Conservation (phyloP, 1,284 basidiomycete genomes). For the Paramarasmius palmivorus region DNA sequence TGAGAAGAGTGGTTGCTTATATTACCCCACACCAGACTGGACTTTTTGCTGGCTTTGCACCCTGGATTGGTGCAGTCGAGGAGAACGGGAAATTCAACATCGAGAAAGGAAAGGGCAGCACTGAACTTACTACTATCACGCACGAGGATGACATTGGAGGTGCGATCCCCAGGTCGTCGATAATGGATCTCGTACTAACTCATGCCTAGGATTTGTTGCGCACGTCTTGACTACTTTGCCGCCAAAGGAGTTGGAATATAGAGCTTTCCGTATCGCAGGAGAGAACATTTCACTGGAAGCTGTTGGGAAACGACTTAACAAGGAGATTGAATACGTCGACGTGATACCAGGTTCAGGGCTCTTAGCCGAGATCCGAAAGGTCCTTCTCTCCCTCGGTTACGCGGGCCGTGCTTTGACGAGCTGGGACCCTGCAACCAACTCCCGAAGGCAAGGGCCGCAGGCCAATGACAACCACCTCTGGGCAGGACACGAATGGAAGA, state of each 20-base stretch:
- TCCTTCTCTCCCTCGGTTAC: neutral
- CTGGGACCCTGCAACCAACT: slow-evolving; percentile 11
- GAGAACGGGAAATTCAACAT: no score
- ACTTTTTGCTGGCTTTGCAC: neutral
- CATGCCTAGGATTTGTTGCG: slow-evolving; percentile 24
- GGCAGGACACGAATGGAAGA: slow-evolving; percentile 23
- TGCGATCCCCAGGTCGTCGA: no score
- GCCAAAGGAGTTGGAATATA: slow-evolving; percentile 21
- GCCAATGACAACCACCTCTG: slow-evolving; percentile 20
- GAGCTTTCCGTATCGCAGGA: slow-evolving; percentile 29
- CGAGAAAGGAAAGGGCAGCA: no score
- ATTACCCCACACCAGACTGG: neutral
- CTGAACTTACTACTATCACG: no score
- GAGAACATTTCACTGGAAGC: slow-evolving; percentile 20
- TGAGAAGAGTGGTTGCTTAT: no score
- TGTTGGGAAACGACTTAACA: slow-evolving; percentile 17
- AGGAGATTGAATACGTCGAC: slow-evolving; percentile 18
- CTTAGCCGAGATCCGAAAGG: neutral
- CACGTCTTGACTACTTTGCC: slow-evolving; percentile 28
- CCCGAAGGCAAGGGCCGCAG: slow-evolving; percentile 6
- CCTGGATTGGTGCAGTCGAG: neutral
- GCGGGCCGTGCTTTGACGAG: slow-evolving; percentile 12
- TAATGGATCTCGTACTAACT: no score
- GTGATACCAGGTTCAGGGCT: slow-evolving; percentile 7
- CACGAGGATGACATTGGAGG: no score